Base-by-base conservation (phyloP, 176 grass and related monocot genomes). In the Olyra latifolia region DNA sequence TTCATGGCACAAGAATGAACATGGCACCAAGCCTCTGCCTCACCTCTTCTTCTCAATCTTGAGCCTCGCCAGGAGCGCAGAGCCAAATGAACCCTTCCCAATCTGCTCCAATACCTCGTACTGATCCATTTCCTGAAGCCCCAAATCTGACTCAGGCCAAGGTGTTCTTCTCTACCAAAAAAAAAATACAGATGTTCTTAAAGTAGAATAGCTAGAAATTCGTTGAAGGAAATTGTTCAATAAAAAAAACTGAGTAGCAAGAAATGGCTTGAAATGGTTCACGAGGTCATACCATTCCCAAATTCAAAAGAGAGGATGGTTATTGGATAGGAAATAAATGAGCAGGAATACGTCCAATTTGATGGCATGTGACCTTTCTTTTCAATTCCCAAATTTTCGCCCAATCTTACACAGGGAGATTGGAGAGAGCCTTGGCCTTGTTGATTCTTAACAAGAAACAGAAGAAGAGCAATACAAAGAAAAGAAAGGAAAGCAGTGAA, bases 21-120 rank as follows among this genome's bases (percentile, higher is more conserved):
- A 85, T n/a, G 24, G 50, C 10, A 2, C 46, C 20, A 71, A 39
- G 42, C 47, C 16, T 54, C 12, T 67, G 61, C 47, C 86, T 88
- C 66, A 97, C 95, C 87, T 98, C 77, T 98, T 98, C 75, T 77
- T 98, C 90, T 98, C 95, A 61, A 78, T 61, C 64, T 73, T 98
- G 68, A 94, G 95, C 76, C 86, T 85, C 53, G 94, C 92, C 79
- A 98, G 87, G 43, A 94, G 90, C 35, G 95, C 95, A 7, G 95
- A 91, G 40, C 95, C 95, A 50, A 98, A 98, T 39, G 95, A 91
- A 38, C 95, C 95, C 73, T 98, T 94, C 10, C 95, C 95, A 85
- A 98, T 94, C 77, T 98, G 95, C 74, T 92, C 95, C 88, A 98
- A 57, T 63, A 98, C 82, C 91, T 98, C 95, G 47, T 98, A 98